Conservation (phyloP, 345 rosid species). For the Citrus cavaleriei region DNA sequence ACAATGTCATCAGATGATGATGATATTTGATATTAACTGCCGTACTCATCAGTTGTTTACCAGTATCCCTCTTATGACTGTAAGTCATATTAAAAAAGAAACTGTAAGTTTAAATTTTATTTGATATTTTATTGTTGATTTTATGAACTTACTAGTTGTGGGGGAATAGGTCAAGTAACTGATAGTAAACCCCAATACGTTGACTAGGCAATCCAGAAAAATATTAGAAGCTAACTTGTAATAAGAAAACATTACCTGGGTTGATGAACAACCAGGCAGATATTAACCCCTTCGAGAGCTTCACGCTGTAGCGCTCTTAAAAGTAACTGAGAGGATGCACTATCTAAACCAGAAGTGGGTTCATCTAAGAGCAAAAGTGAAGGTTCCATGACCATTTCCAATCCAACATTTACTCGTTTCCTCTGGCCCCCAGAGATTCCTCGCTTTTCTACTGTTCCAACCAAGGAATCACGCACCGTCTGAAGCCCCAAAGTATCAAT, state of each 20-base stretch:
- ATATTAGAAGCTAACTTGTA: not conserved
- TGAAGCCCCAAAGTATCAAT: constrained; percentile 88
- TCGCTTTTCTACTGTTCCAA: constrained; percentile 92
- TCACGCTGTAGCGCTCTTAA: constrained; percentile 90
- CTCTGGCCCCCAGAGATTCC: constrained; percentile 98
- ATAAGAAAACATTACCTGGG: constrained; percentile 55
- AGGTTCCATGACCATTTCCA: constrained; percentile 98
- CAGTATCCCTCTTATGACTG: not conserved
- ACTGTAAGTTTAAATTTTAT: not conserved
- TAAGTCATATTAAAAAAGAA: not conserved
- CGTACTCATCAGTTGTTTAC: not conserved
- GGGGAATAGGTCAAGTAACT: not conserved
- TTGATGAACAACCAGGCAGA: constrained; percentile 96
- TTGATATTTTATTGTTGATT: not conserved
- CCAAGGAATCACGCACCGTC: constrained; percentile 70
- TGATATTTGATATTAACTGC: not conserved
- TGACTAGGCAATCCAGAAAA: not conserved
- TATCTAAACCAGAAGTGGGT: constrained; percentile 97
- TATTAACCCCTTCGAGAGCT: constrained; percentile 88
- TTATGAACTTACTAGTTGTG: not conserved
- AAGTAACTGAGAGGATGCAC: constrained; percentile 90
- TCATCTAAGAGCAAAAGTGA: constrained; percentile 91
- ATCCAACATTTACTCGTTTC: constrained; percentile 91
- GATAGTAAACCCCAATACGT: not conserved
- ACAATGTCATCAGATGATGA: not conserved